Base-by-base conservation (phyloP, 441 rosid species). In the Breynia disticha region DNA sequence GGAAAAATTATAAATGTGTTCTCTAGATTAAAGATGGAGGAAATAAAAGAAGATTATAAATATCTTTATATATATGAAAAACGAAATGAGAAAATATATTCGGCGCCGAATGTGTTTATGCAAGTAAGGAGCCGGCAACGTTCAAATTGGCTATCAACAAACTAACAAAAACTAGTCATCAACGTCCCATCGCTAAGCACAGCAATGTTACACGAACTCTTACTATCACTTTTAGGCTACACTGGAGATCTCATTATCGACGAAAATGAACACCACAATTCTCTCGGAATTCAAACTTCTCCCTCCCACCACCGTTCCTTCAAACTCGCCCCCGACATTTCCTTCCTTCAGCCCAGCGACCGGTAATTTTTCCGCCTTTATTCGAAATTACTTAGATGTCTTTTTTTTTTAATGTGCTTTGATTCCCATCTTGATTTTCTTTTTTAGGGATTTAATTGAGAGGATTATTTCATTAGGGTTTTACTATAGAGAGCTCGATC, bases 231-330 rank as follows among this genome's bases (percentile, higher is more conserved):
- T 14, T 57, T 86, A 46, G 98, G 98, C 54, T 83, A 78, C 85
- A 84, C 97, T 14, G 96, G 98, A 54, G 97, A 91, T 72, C 87
- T 91, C 58, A 81, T 91, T 44, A 66, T 93, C 74, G 95, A 88
- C 79, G 90, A 84, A 72, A 69, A 87, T 32, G 98, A 86, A 66
- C 93, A 79, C 61, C 74, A 67, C 20, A 68, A 67, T 35, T 75
- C 95, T 46, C 70, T 77, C 52, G 88, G 86, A 69, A 68, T 82
- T 65, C 48, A 47, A 42, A 71, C 87, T 17, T 71, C 84, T 54
- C 61, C 83, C 72, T 77, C 95, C 47, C 83, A 82, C 16, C 75
- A 83, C 52, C 69, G 72, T 59, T 65, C 94, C 60, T 86, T 86
- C 77, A 84, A 74, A 74, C 87, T 88, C 68, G 97, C 97, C 49